phyloP scores from a whole-genome alignment of 2,329 filamentous ascomycete genomes.

The Diatrype stigma region DNA sequence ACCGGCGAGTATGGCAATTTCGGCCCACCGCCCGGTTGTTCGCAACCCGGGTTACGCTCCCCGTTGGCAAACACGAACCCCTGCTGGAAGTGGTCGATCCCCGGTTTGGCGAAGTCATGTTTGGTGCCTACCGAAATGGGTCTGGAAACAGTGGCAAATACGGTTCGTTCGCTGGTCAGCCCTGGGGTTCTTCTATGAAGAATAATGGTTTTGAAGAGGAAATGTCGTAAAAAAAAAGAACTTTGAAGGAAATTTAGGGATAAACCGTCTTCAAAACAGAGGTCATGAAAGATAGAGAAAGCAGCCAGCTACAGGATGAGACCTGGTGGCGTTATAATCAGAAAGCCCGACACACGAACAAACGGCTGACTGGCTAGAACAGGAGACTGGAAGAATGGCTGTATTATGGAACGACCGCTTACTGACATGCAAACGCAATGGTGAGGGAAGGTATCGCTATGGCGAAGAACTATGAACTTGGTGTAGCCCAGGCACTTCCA shows the following conservation, averaged over 20 bases:
- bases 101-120: conserved; percentile 33
- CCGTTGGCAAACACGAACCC: conserved; percentile 31
- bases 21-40: conserved; percentile 22
- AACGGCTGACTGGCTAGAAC: not conserved
- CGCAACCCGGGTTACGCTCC: conserved; percentile 25
- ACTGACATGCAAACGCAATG: conserved; percentile 34
- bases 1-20: conserved; percentile 31
- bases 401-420: conserved; percentile 1
- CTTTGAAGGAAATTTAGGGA: too few species aligned
- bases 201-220: too few species aligned
- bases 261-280: too few species aligned
- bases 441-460: conserved; percentile 32
- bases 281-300: too few species aligned
- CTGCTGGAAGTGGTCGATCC: conserved; percentile 32
- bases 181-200: not conserved
- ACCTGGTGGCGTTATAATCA: not conserved
- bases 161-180: conserved; percentile 11
- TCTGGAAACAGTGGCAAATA: conserved; percentile 11
- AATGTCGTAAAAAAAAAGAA: too few species aligned
- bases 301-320: too few species aligned
- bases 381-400: not conserved
- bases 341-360: not conserved
- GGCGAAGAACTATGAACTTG: conserved; percentile 33
- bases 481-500: conserved; percentile 35
- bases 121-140: conserved; percentile 31